Conservation (phyloP, 768 basidiomycete species). For the Suillus variegatus region DNA sequence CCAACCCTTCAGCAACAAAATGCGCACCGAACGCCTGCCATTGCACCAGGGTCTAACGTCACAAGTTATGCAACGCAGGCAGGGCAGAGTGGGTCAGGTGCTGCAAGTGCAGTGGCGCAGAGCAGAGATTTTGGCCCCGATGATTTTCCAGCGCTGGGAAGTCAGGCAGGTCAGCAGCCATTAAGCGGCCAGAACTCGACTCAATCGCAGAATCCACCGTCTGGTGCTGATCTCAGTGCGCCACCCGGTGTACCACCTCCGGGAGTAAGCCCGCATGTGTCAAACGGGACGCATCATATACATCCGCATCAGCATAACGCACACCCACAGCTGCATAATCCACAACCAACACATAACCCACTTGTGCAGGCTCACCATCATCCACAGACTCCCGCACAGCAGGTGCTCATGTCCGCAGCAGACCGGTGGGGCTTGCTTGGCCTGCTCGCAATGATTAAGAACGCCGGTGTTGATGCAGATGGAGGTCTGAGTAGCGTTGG, state of each 20-base stretch:
- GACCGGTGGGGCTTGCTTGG: constrained; percentile 94
- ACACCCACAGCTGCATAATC: constrained; percentile 31
- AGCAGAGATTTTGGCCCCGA: constrained; percentile 67
- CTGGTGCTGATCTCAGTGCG: constrained; percentile 46
- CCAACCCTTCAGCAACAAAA: constrained; percentile 53
- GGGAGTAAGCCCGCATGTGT: constrained; percentile 34
- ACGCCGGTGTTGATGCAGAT: constrained; percentile 73
- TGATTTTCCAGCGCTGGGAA: constrained; percentile 87
- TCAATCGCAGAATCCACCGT: constrained; percentile 31
- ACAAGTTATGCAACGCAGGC: constrained; percentile 86
- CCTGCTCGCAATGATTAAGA: constrained; percentile 84
- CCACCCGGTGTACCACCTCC: constrained; percentile 52
- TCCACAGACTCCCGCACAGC: constrained; percentile 90
- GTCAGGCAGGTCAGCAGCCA: constrained; percentile 45
- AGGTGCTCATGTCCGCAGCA: constrained; percentile 88
- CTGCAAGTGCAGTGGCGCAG: constrained; percentile 15
- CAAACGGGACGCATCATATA: constrained; percentile 38
- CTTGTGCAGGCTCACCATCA: constrained; percentile 42
- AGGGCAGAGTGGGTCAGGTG: constrained; percentile 46
- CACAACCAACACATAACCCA: constrained; percentile 15
- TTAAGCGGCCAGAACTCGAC: constrained; percentile 28
- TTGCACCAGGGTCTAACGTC: constrained; percentile 33
- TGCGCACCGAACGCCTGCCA: constrained; percentile 58
- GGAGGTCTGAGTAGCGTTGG: constrained; percentile 82
- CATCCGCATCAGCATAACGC: constrained; percentile 38